Evolutionary conservation across 1,284 basidiomycete genomes (phyloP), one percentile per base, ranked within the genome.

Genomic region (Taiwanofungus camphoratus): DNA sequence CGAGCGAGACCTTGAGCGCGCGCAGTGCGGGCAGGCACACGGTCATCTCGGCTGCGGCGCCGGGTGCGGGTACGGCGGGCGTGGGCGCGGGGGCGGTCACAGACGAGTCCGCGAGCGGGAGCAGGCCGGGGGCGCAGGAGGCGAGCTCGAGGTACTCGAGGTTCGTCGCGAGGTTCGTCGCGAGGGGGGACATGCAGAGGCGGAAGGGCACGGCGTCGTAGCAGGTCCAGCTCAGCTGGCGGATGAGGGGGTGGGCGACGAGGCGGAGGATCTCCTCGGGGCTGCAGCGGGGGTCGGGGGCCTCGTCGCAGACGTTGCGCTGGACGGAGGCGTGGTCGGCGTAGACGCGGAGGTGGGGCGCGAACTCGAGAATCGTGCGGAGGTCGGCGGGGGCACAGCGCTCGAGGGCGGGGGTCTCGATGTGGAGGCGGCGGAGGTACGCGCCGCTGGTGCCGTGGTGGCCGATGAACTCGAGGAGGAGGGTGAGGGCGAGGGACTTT

Each of bases 371-470:
- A 43, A 87, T 83, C 21, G 74, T 72, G 6, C 78, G 69, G 19
- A 87, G 66, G 54, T 86, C 81, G 6, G 69, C 69, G 11, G 82
- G 78, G 8, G 71, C 68, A 52, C 82, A 86, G n/a, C 78, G 73
- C 42, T 80, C 77, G 40, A 84, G 64, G 0, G 73, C 66, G n/a
- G 71, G 69, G 7, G 83, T 87, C 62, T 85, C 79, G 56, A 86
- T 76, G 53, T 84, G 82, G 16, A 87, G 60, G 5, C 76, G 68
- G 20, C 74, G 74, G 32, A 87, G 79, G 59, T 70, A 76, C 21
- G 64, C 65, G 9, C 82, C 82, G 33, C 70, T 72, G 27, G 45
- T 39, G 5, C 30, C 31, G 21, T 37, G 12, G 29, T 47, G 39
- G 13, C 64, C 55, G 46, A 69, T 56, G 27, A 66, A 71, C 46